Conservation (phyloP, 83 land plant species). For the Picea abies region DNA sequence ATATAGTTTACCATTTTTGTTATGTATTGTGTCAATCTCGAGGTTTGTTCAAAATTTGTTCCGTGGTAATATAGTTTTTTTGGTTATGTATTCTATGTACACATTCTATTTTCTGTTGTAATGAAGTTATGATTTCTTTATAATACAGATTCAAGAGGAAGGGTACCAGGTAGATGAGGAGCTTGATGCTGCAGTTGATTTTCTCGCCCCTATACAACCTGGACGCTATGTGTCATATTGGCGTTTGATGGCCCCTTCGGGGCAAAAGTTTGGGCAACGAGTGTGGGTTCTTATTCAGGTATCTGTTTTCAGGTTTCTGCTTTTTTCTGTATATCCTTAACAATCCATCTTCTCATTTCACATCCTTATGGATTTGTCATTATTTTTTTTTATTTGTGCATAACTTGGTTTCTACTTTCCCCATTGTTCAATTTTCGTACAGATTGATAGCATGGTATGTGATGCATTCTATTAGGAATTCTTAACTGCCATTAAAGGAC, state of each 20-base stretch:
- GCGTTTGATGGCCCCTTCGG: constrained; percentile 61
- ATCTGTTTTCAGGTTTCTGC: not conserved
- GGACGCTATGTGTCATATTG: constrained; percentile 73
- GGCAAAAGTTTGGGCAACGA: constrained; percentile 66
- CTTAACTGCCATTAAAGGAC: not conserved
- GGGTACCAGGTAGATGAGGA: constrained; percentile 47
- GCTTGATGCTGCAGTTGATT: constrained; percentile 66
- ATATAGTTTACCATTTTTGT: not conserved
- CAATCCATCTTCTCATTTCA: not conserved
- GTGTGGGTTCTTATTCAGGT: constrained; percentile 83
- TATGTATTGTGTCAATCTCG: not conserved
- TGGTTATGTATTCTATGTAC: not conserved
- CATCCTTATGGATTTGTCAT: not conserved
- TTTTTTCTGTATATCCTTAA: not conserved
- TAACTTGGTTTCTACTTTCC: not conserved
- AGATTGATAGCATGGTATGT: not conserved
- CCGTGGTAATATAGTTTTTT: too few relatives aligned
- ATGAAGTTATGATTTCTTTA: not conserved
- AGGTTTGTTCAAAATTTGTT: too few relatives aligned
- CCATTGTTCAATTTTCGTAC: not conserved
- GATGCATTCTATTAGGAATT: not conserved
- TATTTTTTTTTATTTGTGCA: not conserved
- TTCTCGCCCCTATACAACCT: constrained; percentile 49
- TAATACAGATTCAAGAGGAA: constrained; percentile 41
- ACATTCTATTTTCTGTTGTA: not conserved